Percentiles rank a stretch among this genome's conserved stretches.
These are phyloP conservation scores for Athelia sp. DNA, from an alignment of 1,284 basidiomycete species.

Conservation along the genomic window DNA sequence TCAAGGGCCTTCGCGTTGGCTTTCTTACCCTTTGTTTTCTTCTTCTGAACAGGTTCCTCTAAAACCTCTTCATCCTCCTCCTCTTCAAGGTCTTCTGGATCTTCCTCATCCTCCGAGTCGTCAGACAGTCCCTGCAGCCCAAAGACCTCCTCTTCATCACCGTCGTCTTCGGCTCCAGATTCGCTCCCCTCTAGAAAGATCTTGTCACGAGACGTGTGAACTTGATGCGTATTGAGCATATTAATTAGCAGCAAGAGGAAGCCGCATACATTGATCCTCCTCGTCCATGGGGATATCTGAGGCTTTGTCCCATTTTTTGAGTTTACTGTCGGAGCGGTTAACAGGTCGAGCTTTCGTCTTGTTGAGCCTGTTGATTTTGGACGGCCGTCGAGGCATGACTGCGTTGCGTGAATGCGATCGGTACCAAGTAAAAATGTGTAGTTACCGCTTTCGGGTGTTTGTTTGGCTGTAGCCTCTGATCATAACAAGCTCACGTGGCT, in stretches of 20 bases:
- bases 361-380: constrained; percentile 11
- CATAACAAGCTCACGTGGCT: no score
- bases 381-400: constrained; percentile 24
- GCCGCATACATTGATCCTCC: constrained; percentile 64
- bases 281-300: constrained; percentile 70
- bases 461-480: constrained; percentile 1
- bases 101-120: constrained; percentile 41
- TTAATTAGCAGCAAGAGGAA: constrained; percentile 17
- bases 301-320: constrained; percentile 60
- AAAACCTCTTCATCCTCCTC: constrained; percentile 35
- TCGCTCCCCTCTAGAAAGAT: constrained; percentile 67
- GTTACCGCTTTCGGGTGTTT: neutral
- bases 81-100: constrained; percentile 35
- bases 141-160: constrained; percentile 73
- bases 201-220: constrained; percentile 69
- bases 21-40: constrained; percentile 27
- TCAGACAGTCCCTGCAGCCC: constrained; percentile 50
- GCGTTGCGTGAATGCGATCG: neutral
- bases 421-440: neutral
- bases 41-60: constrained; percentile 22
- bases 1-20: constrained; percentile 7
- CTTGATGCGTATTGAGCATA: constrained; percentile 30
- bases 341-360: constrained; percentile 38
- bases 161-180: constrained; percentile 28
- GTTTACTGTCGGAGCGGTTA: constrained; percentile 42